Conservation (phyloP, 164 flowering plant species). For the Kalanchoe fedtschenkoi region DNA sequence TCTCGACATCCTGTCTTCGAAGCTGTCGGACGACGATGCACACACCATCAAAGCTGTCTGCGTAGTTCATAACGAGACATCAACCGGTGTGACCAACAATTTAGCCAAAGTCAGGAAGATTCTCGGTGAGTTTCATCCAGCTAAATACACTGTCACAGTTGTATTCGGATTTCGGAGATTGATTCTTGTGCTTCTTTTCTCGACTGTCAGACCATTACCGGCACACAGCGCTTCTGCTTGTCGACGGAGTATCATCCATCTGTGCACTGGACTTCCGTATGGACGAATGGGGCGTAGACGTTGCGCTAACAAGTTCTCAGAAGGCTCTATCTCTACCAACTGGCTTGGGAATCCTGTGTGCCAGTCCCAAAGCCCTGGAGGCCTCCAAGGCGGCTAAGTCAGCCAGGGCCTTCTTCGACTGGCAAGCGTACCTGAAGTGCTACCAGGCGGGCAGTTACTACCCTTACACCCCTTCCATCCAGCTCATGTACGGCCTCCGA, state of each 20-base stretch:
- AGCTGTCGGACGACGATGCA: slow-evolving; percentile 58
- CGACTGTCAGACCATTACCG: slow-evolving; percentile 63
- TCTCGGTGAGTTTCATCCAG: slow-evolving; percentile 40
- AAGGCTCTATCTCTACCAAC: slow-evolving; percentile 96
- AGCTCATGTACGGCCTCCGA: slow-evolving; percentile 77
- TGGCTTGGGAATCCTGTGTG: slow-evolving; percentile 89
- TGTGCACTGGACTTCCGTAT: slow-evolving; percentile 94
- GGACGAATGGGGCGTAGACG: slow-evolving; percentile 99
- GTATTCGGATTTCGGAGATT: no score
- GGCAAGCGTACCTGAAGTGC: slow-evolving; percentile 92
- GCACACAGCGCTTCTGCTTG: slow-evolving; percentile 87
- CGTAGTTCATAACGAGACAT: slow-evolving; percentile 91
- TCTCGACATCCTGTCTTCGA: slow-evolving; percentile 67
- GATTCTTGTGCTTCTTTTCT: background rate
- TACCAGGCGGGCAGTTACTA: slow-evolving; percentile 81
- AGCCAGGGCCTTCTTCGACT: slow-evolving; percentile 82
- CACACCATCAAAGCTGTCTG: slow-evolving; percentile 91
- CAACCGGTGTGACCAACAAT: slow-evolving; percentile 95
- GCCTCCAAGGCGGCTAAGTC: slow-evolving; percentile 88
- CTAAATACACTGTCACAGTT: background rate
- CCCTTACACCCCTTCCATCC: slow-evolving; percentile 99
- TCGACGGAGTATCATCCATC: slow-evolving; percentile 97
- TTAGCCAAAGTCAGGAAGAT: slow-evolving; percentile 64
- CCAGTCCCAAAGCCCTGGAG: slow-evolving; percentile 86
- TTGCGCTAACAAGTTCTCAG: slow-evolving; percentile 94